Conservation (phyloP, 2,329 filamentous ascomycete species). For the Clonostachys byssicola region DNA sequence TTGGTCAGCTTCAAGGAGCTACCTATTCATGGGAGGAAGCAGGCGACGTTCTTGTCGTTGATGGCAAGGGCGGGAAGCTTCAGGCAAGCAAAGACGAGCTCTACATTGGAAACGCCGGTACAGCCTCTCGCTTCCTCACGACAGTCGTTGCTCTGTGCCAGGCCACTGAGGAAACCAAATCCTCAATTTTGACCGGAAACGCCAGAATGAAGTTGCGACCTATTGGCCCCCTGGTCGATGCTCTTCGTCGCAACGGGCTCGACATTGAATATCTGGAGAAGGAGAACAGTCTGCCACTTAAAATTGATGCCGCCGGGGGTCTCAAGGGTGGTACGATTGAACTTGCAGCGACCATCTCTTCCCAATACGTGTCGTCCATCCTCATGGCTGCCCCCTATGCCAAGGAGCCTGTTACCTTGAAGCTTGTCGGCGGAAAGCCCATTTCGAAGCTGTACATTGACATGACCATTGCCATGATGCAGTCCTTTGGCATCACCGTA, state of each 20-base stretch:
- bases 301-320: conserved; percentile 76
- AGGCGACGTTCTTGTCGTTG: conserved; percentile 84
- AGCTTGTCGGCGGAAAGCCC: conserved; percentile 90
- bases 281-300: conserved; percentile 77
- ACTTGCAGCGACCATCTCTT: conserved; percentile 90
- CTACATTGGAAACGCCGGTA: conserved; percentile 95
- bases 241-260: conserved; percentile 83
- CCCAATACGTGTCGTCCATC: conserved; percentile 97
- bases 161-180: conserved; percentile 51
- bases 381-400: conserved; percentile 97
- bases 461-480: conserved; percentile 99
- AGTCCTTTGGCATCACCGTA: conserved; percentile 80
- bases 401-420: conserved; percentile 86
- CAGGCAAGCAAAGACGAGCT: conserved; percentile 71
- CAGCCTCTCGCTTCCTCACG: conserved; percentile 90
- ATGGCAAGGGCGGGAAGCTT: conserved; percentile 84
- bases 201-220: conserved; percentile 94
- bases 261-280: conserved; percentile 80
- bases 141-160: conserved; percentile 83
- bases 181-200: conserved; percentile 87
- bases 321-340: conserved; percentile 86
- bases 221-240: conserved; percentile 89
- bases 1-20: conserved; percentile 78
- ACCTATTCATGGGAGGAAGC: conserved; percentile 92
- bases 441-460: conserved; percentile 97